These are phyloP conservation scores for Botrytis aclada DNA, from an alignment of 2,329 filamentous ascomycete species.

Conservation along the genomic window DNA sequence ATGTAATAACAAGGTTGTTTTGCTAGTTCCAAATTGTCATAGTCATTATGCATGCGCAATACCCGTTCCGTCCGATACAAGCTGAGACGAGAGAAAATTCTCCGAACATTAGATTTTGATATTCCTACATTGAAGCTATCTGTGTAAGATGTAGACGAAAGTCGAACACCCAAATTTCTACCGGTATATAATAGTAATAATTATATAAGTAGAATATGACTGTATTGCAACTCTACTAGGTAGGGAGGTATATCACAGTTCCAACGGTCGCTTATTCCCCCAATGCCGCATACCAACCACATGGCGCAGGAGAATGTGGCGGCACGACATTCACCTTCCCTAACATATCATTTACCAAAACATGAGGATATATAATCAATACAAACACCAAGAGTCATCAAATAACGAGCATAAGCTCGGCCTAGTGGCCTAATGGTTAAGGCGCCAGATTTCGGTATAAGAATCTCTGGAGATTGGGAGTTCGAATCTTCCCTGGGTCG, in stretches of 20 bases:
- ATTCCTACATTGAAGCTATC: not conserved
- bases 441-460: conserved; percentile 29
- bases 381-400: not conserved
- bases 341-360: not conserved
- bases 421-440: conserved; percentile 30
- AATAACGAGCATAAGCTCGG: not conserved
- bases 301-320: not conserved
- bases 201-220: not conserved
- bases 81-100: not conserved
- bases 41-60: not conserved
- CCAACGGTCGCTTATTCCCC: not conserved
- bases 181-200: not conserved
- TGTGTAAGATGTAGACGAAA: not conserved
- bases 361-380: not conserved
- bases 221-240: not conserved
- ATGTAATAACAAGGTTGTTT: conserved; percentile 7
- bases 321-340: not conserved
- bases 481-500: conserved; percentile 31
- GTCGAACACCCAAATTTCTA: not conserved
- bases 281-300: not conserved
- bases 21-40: conserved; percentile 6
- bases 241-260: not conserved
- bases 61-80: not conserved
- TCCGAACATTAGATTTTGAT: not conserved
- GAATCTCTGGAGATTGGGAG: conserved; percentile 30